These are phyloP conservation scores for Rhizopogon vesiculosus DNA, from an alignment of 768 basidiomycete genomes.

Conservation along the genomic window DNA sequence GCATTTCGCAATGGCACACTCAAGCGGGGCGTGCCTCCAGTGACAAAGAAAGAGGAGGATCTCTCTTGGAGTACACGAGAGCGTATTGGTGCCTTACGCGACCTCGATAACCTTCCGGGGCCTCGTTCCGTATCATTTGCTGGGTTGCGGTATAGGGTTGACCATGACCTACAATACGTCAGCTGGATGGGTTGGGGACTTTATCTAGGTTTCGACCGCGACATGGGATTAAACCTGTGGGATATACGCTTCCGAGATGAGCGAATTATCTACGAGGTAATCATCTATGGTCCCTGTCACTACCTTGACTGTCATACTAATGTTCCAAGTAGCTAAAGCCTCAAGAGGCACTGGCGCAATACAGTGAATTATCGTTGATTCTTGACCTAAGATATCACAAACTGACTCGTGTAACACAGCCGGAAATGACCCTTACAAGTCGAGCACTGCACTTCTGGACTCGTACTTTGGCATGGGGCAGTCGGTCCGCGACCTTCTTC, in stretches of 20 bases:
- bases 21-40: conserved; percentile 33
- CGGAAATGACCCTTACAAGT: conserved; percentile 58
- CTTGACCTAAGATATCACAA: neutral
- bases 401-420: conserved; percentile 26
- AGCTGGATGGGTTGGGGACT: conserved; percentile 67
- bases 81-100: conserved; percentile 35
- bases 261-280: conserved; percentile 57
- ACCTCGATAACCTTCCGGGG: conserved; percentile 60
- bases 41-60: conserved; percentile 27
- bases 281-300: neutral
- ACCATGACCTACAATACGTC: conserved; percentile 45
- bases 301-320: neutral
- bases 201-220: conserved; percentile 60
- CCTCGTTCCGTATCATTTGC: conserved; percentile 60
- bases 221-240: conserved; percentile 65
- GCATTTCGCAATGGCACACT: conserved; percentile 53
- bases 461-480: conserved; percentile 61
- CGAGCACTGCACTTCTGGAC: conserved; percentile 59
- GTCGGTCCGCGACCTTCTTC: conserved; percentile 51
- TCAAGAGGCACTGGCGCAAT: conserved; percentile 61
- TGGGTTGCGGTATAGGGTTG: conserved; percentile 53
- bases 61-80: conserved; percentile 43
- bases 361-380: conserved; percentile 31
- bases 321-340: conserved; percentile 40
- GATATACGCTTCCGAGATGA: conserved; percentile 54